Percentiles rank a stretch among this genome's conserved stretches.
These are phyloP conservation scores for Backusella morwellensis DNA, from an alignment of 192 early-diverging fungal species.

Conservation along the genomic window DNA sequence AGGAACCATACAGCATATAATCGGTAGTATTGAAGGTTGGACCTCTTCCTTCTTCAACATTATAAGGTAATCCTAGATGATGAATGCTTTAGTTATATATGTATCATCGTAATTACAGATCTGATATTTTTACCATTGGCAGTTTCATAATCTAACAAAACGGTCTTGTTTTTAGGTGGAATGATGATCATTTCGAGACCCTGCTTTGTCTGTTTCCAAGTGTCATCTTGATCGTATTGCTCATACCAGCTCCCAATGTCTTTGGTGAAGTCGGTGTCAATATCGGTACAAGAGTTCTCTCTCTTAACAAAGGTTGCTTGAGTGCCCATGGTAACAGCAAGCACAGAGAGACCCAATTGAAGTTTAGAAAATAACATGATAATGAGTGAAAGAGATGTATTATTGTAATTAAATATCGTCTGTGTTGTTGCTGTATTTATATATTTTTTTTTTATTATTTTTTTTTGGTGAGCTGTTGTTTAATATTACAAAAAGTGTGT, in stretches of 20 bases:
- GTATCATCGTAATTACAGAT: background rate
- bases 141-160: background rate
- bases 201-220: background rate
- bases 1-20: constrained; percentile 39
- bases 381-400: background rate
- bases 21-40: constrained; percentile 13
- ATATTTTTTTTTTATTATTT: background rate
- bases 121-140: background rate
- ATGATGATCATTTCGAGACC: constrained; percentile 8
- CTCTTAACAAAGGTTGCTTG: background rate
- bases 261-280: background rate
- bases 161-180: constrained; percentile 8
- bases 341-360: background rate
- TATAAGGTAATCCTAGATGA: constrained; percentile 12
- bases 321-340: background rate
- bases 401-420: background rate
- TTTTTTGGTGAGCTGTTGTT: constrained; percentile 5
- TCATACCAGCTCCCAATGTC: background rate
- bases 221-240: background rate
- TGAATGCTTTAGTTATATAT: background rate
- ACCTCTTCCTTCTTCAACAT: constrained; percentile 8
- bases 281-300: background rate
- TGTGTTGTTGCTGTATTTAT: background rate
- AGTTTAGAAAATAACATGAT: background rate
- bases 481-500: too few species aligned